A percentile compares a stretch with the other conserved stretches of the same genome.
Evolutionary conservation across 2,329 filamentous ascomycete species (phyloP).

Genomic region (Hymenoscyphus linearis): DNA sequence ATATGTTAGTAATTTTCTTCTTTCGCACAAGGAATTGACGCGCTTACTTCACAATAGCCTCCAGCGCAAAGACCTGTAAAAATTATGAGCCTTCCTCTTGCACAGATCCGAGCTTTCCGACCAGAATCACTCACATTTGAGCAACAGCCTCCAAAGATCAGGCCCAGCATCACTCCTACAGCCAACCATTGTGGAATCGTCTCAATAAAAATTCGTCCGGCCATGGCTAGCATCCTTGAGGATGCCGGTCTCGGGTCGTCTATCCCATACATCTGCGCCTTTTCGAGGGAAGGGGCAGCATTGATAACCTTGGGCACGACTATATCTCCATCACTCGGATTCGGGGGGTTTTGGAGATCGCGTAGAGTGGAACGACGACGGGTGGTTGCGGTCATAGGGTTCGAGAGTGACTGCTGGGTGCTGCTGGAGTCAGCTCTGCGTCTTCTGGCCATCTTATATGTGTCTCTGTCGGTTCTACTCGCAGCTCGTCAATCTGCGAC

Average conservation of each 20-base stretch:
- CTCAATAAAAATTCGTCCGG: constrained; percentile 50
- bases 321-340: constrained; percentile 36
- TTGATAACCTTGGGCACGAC: constrained; percentile 48
- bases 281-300: constrained; percentile 47
- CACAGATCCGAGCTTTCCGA: constrained; percentile 3
- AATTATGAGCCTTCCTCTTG: constrained; percentile 24
- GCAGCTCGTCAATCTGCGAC: background rate
- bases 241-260: constrained; percentile 46
- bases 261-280: constrained; percentile 51
- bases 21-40: background rate
- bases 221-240: constrained; percentile 45
- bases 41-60: constrained; percentile 87
- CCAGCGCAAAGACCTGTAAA: constrained; percentile 82
- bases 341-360: constrained; percentile 39
- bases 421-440: constrained; percentile 32
- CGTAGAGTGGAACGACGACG: constrained; percentile 42
- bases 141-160: constrained; percentile 96
- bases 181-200: constrained; percentile 59
- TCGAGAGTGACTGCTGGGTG: constrained; percentile 27
- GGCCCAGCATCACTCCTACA: constrained; percentile 62
- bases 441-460: constrained; percentile 30
- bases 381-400: constrained; percentile 36
- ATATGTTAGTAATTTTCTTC: constrained; percentile 17
- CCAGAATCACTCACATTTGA: constrained; percentile 64
- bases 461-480: background rate